Evolutionary conservation across 2,329 filamentous ascomycete genomes (phyloP), one percentile per base, ranked within the genome.

Genomic region (Tolypocladium amazonense): DNA sequence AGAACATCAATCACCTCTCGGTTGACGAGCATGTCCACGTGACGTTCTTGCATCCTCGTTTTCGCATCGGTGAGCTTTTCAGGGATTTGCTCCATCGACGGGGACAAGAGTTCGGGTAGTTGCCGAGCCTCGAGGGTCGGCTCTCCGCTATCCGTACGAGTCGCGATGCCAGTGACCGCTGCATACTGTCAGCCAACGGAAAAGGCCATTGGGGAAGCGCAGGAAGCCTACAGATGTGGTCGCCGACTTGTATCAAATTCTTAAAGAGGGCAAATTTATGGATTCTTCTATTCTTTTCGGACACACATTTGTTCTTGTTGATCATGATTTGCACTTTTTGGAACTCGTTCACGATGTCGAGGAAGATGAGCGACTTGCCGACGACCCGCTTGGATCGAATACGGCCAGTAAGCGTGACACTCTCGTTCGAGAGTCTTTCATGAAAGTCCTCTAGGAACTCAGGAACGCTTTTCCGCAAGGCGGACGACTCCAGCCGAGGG

Each of bases 1-100:
- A 97, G 76, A 1, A 86, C 84, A 68, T 94, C 86, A 15, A 85
- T 78, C 2, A 85, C 81, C 45, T 82, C 76, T 39, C 79, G 81
- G 71, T 93, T 89, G 60, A 93, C 87, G 37, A 97, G 81, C 73
- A 96, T 85, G 72, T 97, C 90, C 45, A 96, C 81, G 75, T 97
- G 92, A 27, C 91, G 90, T 65, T 88, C 85, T 63, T 88, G 84
- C 45, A 88, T 86, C 64, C 85, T 85, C 41, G 84, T 88, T 71
- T 93, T 89, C 50, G 84, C 80, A 69, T 92, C 86, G 56, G 81
- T 80, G 56, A 95, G 77, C 59, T 81, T 81, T 39, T 86, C 79
- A 0, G 94, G 94, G 18, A 96, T 80, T 64, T 88, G 86, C 65
- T 93, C 89, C 61, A 97, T 79, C 65, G 88, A 87, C 1, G 92